phyloP scores from a whole-genome alignment of 73 alveolate genomes.

The Paraurostyla sp. region DNA sequence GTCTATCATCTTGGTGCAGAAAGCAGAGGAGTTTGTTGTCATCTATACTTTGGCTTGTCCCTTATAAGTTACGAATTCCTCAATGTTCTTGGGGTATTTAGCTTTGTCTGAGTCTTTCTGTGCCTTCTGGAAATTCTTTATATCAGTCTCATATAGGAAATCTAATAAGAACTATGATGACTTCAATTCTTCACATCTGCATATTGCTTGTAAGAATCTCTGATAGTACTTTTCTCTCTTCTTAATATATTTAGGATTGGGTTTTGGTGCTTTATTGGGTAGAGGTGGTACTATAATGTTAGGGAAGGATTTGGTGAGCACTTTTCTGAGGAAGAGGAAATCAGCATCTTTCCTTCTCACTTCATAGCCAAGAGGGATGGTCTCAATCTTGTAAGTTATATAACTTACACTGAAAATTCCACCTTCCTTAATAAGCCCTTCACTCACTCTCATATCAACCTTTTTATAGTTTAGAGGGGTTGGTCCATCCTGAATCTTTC shows the following conservation, averaged over 20 bases:
- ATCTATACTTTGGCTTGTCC: slow-evolving; percentile 47
- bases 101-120: slow-evolving; percentile 51
- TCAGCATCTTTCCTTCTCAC: slow-evolving; percentile 51
- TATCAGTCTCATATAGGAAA: slow-evolving; percentile 13
- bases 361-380: slow-evolving; percentile 15
- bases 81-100: background rate
- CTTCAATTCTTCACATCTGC: slow-evolving; percentile 49
- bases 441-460: slow-evolving; percentile 37
- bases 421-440: slow-evolving; percentile 40
- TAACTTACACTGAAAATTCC: slow-evolving; percentile 16
- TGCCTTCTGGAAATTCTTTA: slow-evolving; percentile 29
- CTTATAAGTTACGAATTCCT: background rate
- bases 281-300: slow-evolving; percentile 52
- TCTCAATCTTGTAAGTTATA: slow-evolving; percentile 23
- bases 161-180: slow-evolving; percentile 11
- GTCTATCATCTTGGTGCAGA: slow-evolving; percentile 55
- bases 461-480: slow-evolving; percentile 42
- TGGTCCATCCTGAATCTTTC: background rate
- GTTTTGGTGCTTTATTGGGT: background rate
- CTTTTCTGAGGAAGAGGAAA: slow-evolving; percentile 38
- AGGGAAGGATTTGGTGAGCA: background rate
- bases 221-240: slow-evolving; percentile 40
- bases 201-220: slow-evolving; percentile 41
- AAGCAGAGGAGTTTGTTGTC: slow-evolving; percentile 14
- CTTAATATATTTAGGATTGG: slow-evolving; percentile 1